These are phyloP conservation scores for Elsinoe perseae DNA, from an alignment of 2,329 filamentous ascomycete species.

Conservation along the genomic window DNA sequence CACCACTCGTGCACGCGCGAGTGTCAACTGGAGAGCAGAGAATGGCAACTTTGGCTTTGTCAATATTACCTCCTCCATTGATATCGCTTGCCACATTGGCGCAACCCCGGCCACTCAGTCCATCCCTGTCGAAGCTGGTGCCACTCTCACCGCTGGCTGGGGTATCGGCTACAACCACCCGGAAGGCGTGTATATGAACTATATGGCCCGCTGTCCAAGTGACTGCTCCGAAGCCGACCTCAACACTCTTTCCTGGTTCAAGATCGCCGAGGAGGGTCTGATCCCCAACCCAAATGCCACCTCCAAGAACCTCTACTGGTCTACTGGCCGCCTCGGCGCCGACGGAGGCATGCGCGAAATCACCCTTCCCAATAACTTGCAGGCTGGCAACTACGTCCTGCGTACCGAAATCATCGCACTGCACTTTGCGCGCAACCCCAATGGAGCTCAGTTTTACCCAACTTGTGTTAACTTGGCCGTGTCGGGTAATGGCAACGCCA, in stretches of 20 bases:
- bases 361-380: constrained; percentile 46
- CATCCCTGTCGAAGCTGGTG: constrained; percentile 52
- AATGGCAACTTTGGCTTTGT: constrained; percentile 12
- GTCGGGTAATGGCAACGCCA: constrained; percentile 45
- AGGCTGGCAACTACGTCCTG: constrained; percentile 51
- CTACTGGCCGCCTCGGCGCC: constrained; percentile 45
- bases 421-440: constrained; percentile 41
- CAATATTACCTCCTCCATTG: constrained; percentile 13
- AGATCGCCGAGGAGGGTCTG: constrained; percentile 53
- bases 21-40: constrained; percentile 7
- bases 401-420: constrained; percentile 56
- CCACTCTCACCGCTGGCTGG: constrained; percentile 54
- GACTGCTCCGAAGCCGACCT: constrained; percentile 50
- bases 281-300: constrained; percentile 31
- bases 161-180: constrained; percentile 57
- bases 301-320: constrained; percentile 43
- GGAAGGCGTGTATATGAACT: constrained; percentile 56
- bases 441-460: constrained; percentile 42
- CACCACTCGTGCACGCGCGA: constrained; percentile 1
- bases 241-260: constrained; percentile 51
- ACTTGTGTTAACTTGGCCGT: constrained; percentile 53
- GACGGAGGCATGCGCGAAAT: constrained; percentile 44
- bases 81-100: constrained; percentile 42
- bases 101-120: constrained; percentile 45
- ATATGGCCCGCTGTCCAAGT: constrained; percentile 52